These are phyloP conservation scores for Pyrenula aspistea DNA, from an alignment of 495 filamentous ascomycete genomes.

Conservation along the genomic window DNA sequence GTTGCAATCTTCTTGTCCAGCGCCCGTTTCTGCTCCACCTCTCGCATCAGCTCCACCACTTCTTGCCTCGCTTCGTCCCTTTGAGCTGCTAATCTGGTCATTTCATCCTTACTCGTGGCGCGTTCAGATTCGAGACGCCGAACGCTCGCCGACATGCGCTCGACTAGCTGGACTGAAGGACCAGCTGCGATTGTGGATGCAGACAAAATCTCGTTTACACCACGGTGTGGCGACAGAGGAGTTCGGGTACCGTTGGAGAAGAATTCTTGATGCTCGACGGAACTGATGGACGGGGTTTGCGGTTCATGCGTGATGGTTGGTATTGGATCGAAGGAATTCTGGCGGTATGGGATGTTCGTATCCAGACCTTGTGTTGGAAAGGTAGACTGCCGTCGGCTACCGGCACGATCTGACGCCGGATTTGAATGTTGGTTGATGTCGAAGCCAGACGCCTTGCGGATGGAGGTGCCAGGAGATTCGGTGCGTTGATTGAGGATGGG, in stretches of 20 bases:
- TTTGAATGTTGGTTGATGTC: constrained; percentile 17
- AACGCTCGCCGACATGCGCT: constrained; percentile 90
- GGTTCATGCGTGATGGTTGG: constrained; percentile 19
- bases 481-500: constrained; percentile 33
- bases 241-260: constrained; percentile 20
- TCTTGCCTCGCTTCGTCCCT: constrained; percentile 85
- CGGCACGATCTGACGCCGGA: constrained; percentile 16
- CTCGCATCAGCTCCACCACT: constrained; percentile 77
- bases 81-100: constrained; percentile 64
- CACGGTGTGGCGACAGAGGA: constrained; percentile 49
- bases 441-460: constrained; percentile 30
- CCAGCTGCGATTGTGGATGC: constrained; percentile 82
- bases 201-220: constrained; percentile 75
- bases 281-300: constrained; percentile 43
- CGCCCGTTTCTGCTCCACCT: constrained; percentile 57
- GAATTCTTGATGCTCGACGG: constrained; percentile 55
- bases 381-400: constrained; percentile 35
- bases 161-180: constrained; percentile 88
- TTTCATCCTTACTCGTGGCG: constrained; percentile 71
- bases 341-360: constrained; percentile 23
- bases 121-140: constrained; percentile 86
- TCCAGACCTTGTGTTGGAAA: constrained; percentile 27
- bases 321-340: constrained; percentile 30
- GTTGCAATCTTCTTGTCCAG: constrained; percentile 46
- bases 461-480: constrained; percentile 34